Base-by-base conservation (phyloP, 306 rosid genomes). In the Fagus crenata region DNA sequence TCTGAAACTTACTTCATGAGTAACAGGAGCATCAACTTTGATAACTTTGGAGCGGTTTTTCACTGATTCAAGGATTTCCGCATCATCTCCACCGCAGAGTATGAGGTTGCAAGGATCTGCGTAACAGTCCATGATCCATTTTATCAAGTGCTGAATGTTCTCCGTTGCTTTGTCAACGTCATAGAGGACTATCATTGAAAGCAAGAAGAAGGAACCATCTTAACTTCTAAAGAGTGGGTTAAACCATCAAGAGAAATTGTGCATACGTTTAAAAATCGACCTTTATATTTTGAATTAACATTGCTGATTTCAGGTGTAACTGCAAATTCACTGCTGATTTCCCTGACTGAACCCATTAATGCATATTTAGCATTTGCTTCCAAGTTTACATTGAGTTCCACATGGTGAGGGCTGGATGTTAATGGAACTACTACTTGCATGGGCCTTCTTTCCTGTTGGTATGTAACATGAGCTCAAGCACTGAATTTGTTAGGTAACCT, bases 51-150 rank as follows among this genome's bases (percentile, higher is more conserved):
- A 85, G 67, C 85, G 86, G 77, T 56, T 84, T 78, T 80, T 89
- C 64, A 90, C 96, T 0, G 89, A 77, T 56, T 87, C 94, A 53
- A 90, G 82, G 51, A 92, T 72, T 67, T 69, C 65, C 28, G 59
- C 76, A 78, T 90, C 93, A 70, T 94, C 93, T 84, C 89, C 90
- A 55, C 96, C 90, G 81, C 93, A 86, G 49, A 94, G 86, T 31
- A 94, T 63, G 39, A 94, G 86, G 78, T 84, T 89, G 78, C 97
- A 92, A 33, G 86, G 76, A 71, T 94, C 93, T 14, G 89, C 72
- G 80, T 90, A 85, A 73, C 98, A 87, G 79, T 94, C 98, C 82
- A 90, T 83, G 61, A 89, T 90, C 97, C 96, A 94, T 79, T 90
- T 92, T 77, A 92, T 88, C 89, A 94, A 73, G 83, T 92, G 95